phyloP scores from a whole-genome alignment of 2,329 filamentous ascomycete species.

The Domatiomyces globalis region DNA sequence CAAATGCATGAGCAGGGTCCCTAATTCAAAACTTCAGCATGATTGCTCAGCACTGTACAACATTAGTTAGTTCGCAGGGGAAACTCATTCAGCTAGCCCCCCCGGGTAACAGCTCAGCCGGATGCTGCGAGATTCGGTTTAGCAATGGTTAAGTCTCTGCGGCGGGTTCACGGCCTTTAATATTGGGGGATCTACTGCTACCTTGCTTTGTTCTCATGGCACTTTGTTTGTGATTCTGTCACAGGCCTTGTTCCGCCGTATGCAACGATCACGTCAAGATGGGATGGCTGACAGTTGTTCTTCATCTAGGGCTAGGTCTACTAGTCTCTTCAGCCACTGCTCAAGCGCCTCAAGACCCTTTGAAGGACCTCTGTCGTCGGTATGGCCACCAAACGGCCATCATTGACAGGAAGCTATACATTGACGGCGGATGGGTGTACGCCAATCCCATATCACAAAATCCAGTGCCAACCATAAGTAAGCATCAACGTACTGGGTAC shows the following conservation, averaged over 20 bases:
- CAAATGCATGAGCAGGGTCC: neutral
- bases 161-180: neutral
- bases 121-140: neutral
- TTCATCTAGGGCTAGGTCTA: neutral
- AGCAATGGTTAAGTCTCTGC: too few relatives aligned
- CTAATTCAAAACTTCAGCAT: neutral
- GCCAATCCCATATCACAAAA: conserved; percentile 38
- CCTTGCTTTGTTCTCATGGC: neutral
- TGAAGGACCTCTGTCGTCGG: conserved; percentile 40
- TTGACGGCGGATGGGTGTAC: conserved; percentile 47
- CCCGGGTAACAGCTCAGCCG: too few relatives aligned
- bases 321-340: neutral
- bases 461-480: conserved; percentile 41
- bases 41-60: neutral
- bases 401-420: conserved; percentile 45
- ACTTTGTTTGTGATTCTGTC: neutral
- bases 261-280: neutral
- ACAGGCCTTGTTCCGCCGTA: neutral
- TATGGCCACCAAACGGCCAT: conserved; percentile 48
- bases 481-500: conserved; percentile 24
- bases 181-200: neutral
- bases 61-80: too few relatives aligned
- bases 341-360: conserved; percentile 30
- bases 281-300: neutral
- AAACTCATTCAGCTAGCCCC: neutral